These are phyloP conservation scores for Cercospora canescens DNA, from an alignment of 2,329 filamentous ascomycete genomes.

Conservation along the genomic window DNA sequence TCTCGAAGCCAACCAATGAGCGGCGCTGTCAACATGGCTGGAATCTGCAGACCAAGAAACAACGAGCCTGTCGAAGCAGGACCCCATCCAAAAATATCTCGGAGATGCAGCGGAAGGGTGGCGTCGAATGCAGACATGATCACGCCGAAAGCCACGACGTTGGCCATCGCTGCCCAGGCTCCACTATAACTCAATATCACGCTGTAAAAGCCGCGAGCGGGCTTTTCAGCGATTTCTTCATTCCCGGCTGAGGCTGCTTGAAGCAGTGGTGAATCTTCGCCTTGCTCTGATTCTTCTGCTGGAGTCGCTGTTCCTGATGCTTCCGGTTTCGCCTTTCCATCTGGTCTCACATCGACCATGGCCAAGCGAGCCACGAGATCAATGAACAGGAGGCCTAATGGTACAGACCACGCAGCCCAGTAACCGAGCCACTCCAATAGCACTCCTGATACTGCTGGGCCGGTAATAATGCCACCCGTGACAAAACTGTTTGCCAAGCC, in stretches of 20 bases:
- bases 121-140: slow-evolving; percentile 22
- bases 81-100: slow-evolving; percentile 20
- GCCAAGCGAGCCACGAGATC: slow-evolving; percentile 19
- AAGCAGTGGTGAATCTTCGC: not conserved
- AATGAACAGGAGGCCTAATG: slow-evolving; percentile 17
- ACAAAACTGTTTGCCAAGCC: slow-evolving; percentile 17
- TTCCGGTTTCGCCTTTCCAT: not conserved
- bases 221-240: not conserved
- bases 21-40: slow-evolving; percentile 19
- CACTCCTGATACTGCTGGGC: slow-evolving; percentile 16
- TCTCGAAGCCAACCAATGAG: slow-evolving; percentile 22
- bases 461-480: slow-evolving; percentile 17
- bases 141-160: slow-evolving; percentile 17
- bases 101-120: slow-evolving; percentile 21
- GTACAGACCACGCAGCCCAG: slow-evolving; percentile 22
- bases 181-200: slow-evolving; percentile 12
- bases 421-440: slow-evolving; percentile 21
- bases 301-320: not conserved
- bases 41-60: slow-evolving; percentile 23
- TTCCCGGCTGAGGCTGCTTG: not conserved
- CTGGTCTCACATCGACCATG: slow-evolving; percentile 12
- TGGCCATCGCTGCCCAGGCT: slow-evolving; percentile 16
- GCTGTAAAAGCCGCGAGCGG: slow-evolving; percentile 12
- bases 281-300: not conserved
- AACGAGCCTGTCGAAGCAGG: slow-evolving; percentile 19